Evolutionary conservation across 129 eudicot species (phyloP), one percentile per base, ranked within the genome.

Genomic region (Sambucus nigra): DNA sequence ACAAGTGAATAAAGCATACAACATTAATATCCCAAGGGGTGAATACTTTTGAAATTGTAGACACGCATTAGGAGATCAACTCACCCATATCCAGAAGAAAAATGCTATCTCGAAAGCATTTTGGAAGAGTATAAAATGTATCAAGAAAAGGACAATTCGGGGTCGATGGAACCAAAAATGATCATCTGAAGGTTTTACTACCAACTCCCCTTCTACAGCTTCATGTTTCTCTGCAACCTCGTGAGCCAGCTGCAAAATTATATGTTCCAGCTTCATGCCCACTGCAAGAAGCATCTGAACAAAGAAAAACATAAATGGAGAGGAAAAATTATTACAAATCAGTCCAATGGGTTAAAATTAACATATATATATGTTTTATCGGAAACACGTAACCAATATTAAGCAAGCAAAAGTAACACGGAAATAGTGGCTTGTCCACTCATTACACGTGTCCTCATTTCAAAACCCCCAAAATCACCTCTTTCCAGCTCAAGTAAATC

Each of bases 111-210:
- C 98, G 23, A 91, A 91, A 12, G 98, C 86, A 42, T 91, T 91
- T 73, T 85, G 98, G 80, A 91, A 91, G 50, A 85, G 98, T 71
- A 91, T 91, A 47, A 91, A 72, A 64, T 82, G 98, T 39, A 91
- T 91, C 76, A 85, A 75, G 60, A 65, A 55, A 45, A 83, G 94
- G 51, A 85, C 53, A 20, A 91, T 39, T 35, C 55, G 69, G 53
- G 98, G 98, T 9, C 89, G 69, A 55, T 55, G 61, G 70, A 91
- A 85, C 98, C 98, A 91, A 64, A 85, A 91, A 68, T 91, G 98
- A 18, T 82, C 74, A 56, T 91, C 95, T 1, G 95, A 85, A 39
- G 98, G 98, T 64, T 61, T 60, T n/a, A 91, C 94, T 5, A 70
- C 83, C 56, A 80, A 59, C 21, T 91, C 98, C 4, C 95, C 98